Percentiles rank a stretch among this genome's conserved stretches.
These are phyloP conservation scores for Aspergillus taichungensis DNA, from an alignment of 495 filamentous ascomycete species.

Conservation along the genomic window DNA sequence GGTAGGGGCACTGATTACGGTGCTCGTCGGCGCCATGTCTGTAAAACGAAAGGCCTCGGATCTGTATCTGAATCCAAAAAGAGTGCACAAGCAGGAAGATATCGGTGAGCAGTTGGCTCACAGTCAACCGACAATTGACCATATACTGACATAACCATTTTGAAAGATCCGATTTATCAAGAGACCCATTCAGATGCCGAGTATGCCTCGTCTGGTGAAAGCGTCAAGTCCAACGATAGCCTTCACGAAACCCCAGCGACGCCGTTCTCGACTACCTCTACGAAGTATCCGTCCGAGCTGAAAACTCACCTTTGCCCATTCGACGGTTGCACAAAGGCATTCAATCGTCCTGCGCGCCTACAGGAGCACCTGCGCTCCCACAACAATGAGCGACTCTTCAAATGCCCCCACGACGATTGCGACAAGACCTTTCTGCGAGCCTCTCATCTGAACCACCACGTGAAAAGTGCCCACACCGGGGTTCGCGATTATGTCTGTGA, in stretches of 20 bases:
- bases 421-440: constrained; percentile 72
- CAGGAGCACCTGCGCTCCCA: constrained; percentile 72
- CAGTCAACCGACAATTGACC: not conserved
- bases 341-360: constrained; percentile 76
- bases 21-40: constrained; percentile 13
- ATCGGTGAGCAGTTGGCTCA: constrained; percentile 20
- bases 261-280: constrained; percentile 45
- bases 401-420: constrained; percentile 60
- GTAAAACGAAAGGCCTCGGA: constrained; percentile 26
- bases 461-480: constrained; percentile 70
- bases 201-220: constrained; percentile 22
- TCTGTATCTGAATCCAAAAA: constrained; percentile 17
- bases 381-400: constrained; percentile 65
- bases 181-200: constrained; percentile 31
- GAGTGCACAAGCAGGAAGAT: constrained; percentile 19
- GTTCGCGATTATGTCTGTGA: constrained; percentile 63
- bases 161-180: constrained; percentile 34
- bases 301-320: constrained; percentile 66
- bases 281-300: constrained; percentile 54
- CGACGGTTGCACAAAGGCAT: constrained; percentile 66
- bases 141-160: not conserved
- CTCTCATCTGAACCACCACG: constrained; percentile 74
- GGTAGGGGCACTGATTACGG: not conserved
- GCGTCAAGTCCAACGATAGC: constrained; percentile 24
- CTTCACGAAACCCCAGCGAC: constrained; percentile 43